These are phyloP conservation scores for Kitagawia praeruptora DNA, from an alignment of 129 eudicot species.

Conservation along the genomic window DNA sequence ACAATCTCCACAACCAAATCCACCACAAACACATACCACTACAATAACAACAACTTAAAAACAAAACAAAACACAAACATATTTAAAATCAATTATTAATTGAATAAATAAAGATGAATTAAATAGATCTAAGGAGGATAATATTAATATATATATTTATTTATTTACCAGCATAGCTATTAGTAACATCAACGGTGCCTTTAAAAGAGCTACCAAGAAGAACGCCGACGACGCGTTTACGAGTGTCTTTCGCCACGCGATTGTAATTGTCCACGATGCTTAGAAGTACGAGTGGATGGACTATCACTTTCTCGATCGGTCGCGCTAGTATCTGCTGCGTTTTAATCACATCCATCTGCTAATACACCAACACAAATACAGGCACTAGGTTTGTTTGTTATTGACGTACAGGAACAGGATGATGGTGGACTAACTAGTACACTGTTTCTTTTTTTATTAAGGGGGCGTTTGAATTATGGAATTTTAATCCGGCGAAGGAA, in stretches of 20 bases:
- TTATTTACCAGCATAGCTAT: constrained; percentile 74
- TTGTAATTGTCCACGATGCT: constrained; percentile 97
- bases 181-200: constrained; percentile 87
- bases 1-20: too few relatives aligned
- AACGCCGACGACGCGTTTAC: constrained; percentile 93
- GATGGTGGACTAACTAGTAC: too few relatives aligned
- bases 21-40: too few relatives aligned
- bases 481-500: too few relatives aligned
- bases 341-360: too few relatives aligned
- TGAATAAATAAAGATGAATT: background rate
- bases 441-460: too few relatives aligned
- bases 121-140: background rate
- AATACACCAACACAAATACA: too few relatives aligned
- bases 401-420: too few relatives aligned
- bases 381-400: too few relatives aligned
- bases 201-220: constrained; percentile 80
- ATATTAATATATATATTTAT: background rate
- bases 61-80: background rate
- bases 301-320: constrained; percentile 85
- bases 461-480: too few relatives aligned
- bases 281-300: constrained; percentile 83
- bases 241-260: constrained; percentile 85
- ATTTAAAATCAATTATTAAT: background rate
- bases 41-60: too few relatives aligned
- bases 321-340: constrained; percentile 15